Evolutionary conservation across 495 filamentous ascomycete genomes (phyloP).

Genomic region (Arthonia radiata): DNA sequence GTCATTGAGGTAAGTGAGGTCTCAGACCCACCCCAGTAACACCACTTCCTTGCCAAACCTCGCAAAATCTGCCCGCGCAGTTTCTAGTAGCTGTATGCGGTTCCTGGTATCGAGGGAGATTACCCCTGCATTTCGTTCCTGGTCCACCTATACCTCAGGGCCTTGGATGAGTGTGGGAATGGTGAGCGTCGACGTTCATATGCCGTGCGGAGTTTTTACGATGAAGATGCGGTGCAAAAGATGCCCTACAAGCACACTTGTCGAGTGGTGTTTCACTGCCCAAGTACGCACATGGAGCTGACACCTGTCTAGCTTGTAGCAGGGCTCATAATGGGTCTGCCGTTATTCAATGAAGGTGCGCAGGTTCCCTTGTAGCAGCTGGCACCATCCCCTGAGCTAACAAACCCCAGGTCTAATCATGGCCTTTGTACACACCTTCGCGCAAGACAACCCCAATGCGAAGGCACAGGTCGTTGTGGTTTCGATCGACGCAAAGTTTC

Average conservation of each 20-base stretch:
- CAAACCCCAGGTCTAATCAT: constrained; percentile 52
- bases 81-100: constrained; percentile 61
- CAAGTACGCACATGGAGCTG: too few species aligned
- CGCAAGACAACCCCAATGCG: constrained; percentile 53
- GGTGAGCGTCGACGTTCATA: constrained; percentile 73
- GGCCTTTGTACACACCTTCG: constrained; percentile 55
- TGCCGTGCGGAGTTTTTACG: constrained; percentile 33
- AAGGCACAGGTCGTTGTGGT: constrained; percentile 51
- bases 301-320: too few species aligned
- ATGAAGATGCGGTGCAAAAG: constrained; percentile 43
- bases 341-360: too few species aligned
- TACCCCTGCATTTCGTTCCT: constrained; percentile 67
- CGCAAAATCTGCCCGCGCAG: constrained; percentile 95
- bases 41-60: constrained; percentile 24
- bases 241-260: too few species aligned
- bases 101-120: constrained; percentile 98
- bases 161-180: constrained; percentile 52
- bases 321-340: too few species aligned
- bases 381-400: too few species aligned
- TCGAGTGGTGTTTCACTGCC: too few species aligned
- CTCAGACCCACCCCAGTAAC: constrained; percentile 1
- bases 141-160: constrained; percentile 39
- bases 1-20: constrained; percentile 34
- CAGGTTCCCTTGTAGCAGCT: too few species aligned
- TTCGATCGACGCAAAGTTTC: constrained; percentile 43